Conservation (phyloP, 2,329 filamentous ascomycete genomes). For the Exophiala sp. region DNA sequence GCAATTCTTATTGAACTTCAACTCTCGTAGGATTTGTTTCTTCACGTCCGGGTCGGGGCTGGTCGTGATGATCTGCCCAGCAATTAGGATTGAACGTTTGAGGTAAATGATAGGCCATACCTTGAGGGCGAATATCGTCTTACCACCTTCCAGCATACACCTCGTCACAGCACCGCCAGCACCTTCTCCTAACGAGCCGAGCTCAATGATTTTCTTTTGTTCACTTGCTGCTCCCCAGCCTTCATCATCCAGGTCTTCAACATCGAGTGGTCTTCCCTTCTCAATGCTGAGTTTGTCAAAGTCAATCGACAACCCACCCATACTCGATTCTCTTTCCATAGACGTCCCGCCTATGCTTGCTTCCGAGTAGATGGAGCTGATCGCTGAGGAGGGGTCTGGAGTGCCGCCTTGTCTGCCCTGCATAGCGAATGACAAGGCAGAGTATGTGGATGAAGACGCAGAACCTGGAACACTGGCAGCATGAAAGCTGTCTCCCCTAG, state of each 20-base stretch:
- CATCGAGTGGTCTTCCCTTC: conserved; percentile 78
- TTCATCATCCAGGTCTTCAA: conserved; percentile 91
- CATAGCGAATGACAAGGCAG: conserved; percentile 76
- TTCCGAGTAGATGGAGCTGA: conserved; percentile 79
- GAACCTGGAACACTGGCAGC: conserved; percentile 77
- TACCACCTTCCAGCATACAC: conserved; percentile 83
- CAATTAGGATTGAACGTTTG: background rate
- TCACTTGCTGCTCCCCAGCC: conserved; percentile 91
- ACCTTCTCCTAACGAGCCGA: conserved; percentile 88
- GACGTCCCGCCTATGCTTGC: conserved; percentile 68
- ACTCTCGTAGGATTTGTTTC: conserved; percentile 94
- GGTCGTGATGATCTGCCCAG: conserved; percentile 82
- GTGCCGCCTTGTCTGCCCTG: conserved; percentile 62
- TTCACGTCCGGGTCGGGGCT: conserved; percentile 97
- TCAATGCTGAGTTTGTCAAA: conserved; percentile 80
- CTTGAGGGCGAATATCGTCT: conserved; percentile 94
- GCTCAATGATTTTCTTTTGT: conserved; percentile 80
- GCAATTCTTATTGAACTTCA: conserved; percentile 97
- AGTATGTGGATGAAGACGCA: conserved; percentile 82
- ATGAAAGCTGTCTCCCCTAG: conserved; percentile 79
- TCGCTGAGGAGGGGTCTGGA: conserved; percentile 82
- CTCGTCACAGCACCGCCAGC: conserved; percentile 93
- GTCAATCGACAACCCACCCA: conserved; percentile 69
- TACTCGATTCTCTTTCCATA: conserved; percentile 80
- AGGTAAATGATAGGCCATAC: conserved; percentile 48